These are phyloP conservation scores for Hymenoscyphus salicellus DNA, from an alignment of 2,329 filamentous ascomycete species.

Conservation along the genomic window DNA sequence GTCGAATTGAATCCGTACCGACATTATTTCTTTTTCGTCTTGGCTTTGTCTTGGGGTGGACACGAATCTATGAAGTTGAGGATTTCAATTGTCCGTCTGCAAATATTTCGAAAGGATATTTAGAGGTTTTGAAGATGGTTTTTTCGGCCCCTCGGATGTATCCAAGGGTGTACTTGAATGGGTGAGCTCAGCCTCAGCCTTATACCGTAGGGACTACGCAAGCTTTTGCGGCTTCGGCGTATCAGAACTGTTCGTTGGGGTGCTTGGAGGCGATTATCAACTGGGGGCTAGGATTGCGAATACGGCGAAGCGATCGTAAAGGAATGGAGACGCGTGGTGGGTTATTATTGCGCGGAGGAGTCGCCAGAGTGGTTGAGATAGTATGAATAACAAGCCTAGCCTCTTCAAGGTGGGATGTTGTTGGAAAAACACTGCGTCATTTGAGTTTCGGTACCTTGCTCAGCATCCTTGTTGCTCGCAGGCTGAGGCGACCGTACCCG, in stretches of 20 bases:
- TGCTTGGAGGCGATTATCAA: not conserved
- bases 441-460: not conserved
- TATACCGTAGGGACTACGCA: not conserved
- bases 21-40: constrained; percentile 47
- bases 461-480: not conserved
- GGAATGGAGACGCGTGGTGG: constrained; percentile 1
- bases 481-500: not conserved
- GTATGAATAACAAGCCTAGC: not conserved
- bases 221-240: not conserved
- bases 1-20: constrained; percentile 64
- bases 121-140: not conserved
- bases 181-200: not conserved
- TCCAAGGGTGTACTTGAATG: not conserved
- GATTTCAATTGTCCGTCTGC: not conserved
- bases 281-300: not conserved
- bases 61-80: not conserved
- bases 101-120: not conserved
- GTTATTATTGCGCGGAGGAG: not conserved
- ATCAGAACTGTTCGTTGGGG: not conserved
- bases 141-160: constrained; percentile 1
- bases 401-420: not conserved
- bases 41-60: not conserved
- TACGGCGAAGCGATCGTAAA: not conserved
- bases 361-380: not conserved
- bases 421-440: not conserved